phyloP scores from a whole-genome alignment of 179 eudicot genomes.

The Silene coronaria region DNA sequence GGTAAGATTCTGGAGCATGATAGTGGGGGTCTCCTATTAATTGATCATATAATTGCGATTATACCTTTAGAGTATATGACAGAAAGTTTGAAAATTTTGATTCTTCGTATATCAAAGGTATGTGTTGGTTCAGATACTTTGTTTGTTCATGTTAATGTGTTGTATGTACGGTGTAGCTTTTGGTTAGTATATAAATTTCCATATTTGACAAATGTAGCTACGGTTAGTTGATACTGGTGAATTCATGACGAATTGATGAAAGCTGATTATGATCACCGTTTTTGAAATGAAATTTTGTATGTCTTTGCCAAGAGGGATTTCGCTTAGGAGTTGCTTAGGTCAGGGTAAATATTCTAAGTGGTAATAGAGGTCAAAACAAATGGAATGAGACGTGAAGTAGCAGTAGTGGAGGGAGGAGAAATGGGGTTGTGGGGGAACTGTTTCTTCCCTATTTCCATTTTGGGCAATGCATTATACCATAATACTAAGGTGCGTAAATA shows the following conservation, averaged over 20 bases:
- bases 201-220: background rate
- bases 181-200: background rate
- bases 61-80: background rate
- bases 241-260: constrained; percentile 1
- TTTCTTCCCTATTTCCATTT: background rate
- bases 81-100: background rate
- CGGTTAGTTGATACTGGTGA: background rate
- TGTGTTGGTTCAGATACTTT: background rate
- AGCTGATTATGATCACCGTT: background rate
- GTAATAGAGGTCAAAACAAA: background rate
- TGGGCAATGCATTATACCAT: background rate
- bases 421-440: background rate
- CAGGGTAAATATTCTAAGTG: too few relatives aligned
- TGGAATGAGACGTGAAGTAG: background rate
- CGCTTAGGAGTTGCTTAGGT: background rate
- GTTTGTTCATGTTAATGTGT: background rate
- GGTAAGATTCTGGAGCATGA: background rate
- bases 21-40: too few relatives aligned
- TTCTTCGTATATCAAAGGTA: background rate
- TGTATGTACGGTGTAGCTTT: background rate
- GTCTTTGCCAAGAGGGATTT: background rate
- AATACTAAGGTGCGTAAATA: background rate
- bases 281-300: background rate
- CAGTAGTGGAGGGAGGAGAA: background rate
- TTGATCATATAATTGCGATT: background rate